phyloP scores from a whole-genome alignment of 257 asterid species.

The Rauvolfia tetraphylla region DNA sequence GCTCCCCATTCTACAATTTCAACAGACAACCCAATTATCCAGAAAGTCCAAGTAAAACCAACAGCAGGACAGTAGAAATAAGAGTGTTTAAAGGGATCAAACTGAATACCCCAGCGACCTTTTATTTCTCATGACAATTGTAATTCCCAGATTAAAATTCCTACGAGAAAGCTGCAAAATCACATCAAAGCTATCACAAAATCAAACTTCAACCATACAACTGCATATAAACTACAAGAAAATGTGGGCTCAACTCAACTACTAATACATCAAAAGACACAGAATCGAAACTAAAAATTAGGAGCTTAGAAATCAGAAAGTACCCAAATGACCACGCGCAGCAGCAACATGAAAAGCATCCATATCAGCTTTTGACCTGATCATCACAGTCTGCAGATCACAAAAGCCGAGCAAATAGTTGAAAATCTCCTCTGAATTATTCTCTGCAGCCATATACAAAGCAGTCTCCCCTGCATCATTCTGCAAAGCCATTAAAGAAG shows the following conservation, averaged over 20 bases:
- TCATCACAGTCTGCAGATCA: constrained; percentile 53
- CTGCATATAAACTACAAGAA: not conserved
- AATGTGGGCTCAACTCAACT: not conserved
- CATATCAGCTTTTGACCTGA: constrained; percentile 78
- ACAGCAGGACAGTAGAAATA: not conserved
- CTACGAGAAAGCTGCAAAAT: not conserved
- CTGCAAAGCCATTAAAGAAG: constrained; percentile 59
- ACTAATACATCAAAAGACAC: not conserved
- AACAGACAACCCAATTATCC: not conserved
- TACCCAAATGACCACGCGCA: constrained; percentile 77
- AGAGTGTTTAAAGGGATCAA: not conserved
- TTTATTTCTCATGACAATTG: not conserved
- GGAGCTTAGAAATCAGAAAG: not conserved
- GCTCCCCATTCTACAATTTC: not conserved
- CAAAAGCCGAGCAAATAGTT: constrained; percentile 60
- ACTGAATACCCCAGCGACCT: not conserved
- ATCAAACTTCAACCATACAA: not conserved
- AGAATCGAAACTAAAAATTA: not conserved
- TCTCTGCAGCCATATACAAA: constrained; percentile 68
- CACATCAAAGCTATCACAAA: not conserved
- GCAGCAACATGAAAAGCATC: constrained; percentile 84
- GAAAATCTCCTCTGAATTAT: constrained; percentile 48
- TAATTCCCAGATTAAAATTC: not conserved
- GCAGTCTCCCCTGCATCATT: constrained; percentile 79
- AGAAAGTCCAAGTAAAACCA: not conserved